These are phyloP conservation scores for Venturia asperata DNA, from an alignment of 2,329 filamentous ascomycete genomes.

Conservation along the genomic window DNA sequence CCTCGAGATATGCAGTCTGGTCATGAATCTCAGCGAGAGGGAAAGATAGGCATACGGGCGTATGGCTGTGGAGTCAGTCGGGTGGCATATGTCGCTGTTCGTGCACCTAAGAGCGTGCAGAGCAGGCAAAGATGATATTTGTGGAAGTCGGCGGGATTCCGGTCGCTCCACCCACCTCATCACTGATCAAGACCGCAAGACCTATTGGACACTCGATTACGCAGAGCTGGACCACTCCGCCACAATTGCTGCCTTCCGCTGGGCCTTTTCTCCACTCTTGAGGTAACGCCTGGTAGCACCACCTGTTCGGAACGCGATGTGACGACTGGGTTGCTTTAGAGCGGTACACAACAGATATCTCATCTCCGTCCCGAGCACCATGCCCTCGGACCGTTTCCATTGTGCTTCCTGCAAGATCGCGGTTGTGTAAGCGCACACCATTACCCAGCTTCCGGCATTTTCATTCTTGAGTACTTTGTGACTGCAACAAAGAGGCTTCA, in stretches of 20 bases:
- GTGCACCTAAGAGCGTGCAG: background rate
- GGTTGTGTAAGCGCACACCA: background rate
- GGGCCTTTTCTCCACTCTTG: background rate
- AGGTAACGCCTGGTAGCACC: background rate
- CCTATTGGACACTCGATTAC: background rate
- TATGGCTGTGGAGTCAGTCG: too few relatives aligned
- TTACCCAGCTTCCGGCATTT: background rate
- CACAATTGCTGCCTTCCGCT: background rate
- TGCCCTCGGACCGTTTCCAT: background rate
- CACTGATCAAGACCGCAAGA: background rate
- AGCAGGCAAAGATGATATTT: background rate
- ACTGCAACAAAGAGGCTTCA: background rate
- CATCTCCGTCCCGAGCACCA: background rate
- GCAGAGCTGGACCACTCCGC: background rate
- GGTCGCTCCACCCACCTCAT: background rate
- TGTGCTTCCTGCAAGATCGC: background rate
- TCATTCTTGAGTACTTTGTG: background rate
- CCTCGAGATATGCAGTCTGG: background rate
- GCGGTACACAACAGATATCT: background rate
- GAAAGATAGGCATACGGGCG: background rate
- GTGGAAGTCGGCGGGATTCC: too few relatives aligned
- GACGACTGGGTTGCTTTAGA: background rate
- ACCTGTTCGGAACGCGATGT: background rate
- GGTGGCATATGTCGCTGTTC: background rate
- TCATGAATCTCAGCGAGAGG: background rate